Conservation (phyloP, 2,329 filamentous ascomycete species). For the Aspergillus melleus region DNA sequence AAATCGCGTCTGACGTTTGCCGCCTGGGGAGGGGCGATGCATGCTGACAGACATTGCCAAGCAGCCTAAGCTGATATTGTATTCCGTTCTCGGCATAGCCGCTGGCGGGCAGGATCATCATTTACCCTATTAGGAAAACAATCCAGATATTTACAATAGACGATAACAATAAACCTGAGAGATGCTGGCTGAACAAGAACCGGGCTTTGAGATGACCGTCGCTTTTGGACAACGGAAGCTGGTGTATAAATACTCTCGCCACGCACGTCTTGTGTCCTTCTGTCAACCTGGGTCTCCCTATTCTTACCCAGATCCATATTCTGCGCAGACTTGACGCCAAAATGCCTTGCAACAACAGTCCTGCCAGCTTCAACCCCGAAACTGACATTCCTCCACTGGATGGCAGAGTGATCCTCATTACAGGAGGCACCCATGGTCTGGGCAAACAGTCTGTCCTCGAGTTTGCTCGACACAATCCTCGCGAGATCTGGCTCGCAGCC, state of each 20-base stretch:
- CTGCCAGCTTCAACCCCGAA: conserved; percentile 28
- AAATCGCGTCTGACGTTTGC: neutral
- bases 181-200: neutral
- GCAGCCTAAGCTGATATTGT: neutral
- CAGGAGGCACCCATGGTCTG: conserved; percentile 47
- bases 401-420: conserved; percentile 24
- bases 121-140: neutral
- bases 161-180: neutral
- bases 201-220: too few species aligned
- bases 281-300: neutral
- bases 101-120: neutral
- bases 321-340: neutral
- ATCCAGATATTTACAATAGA: neutral
- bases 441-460: conserved; percentile 48
- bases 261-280: neutral
- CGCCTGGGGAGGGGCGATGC: neutral
- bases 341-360: neutral
- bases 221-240: neutral
- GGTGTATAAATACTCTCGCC: neutral
- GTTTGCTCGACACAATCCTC: conserved; percentile 46
- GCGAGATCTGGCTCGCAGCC: conserved; percentile 49
- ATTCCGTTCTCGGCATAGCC: neutral
- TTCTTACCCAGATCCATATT: neutral
- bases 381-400: conserved; percentile 41
- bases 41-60: conserved; percentile 1